Conservation (phyloP, 805 yeast species). For the Middelhovenomyces tepae region DNA sequence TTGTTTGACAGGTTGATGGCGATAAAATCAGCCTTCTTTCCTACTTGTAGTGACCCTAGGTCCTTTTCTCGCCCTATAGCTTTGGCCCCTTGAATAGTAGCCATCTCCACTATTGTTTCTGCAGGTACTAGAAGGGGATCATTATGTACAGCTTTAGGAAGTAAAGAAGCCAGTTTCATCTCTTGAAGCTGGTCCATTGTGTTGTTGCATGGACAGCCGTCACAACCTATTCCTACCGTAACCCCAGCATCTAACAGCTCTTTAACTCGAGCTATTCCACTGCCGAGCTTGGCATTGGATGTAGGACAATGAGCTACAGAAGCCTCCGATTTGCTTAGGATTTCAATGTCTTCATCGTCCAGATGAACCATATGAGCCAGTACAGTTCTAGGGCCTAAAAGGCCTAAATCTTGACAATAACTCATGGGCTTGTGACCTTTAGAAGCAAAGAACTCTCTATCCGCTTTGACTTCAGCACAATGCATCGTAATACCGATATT, state of each 20-base stretch:
- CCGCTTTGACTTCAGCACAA: constrained; percentile 13
- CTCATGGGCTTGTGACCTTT: constrained; percentile 7
- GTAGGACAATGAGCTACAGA: constrained; percentile 5
- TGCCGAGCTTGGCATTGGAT: constrained; percentile 5
- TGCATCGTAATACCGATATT: constrained; percentile 14
- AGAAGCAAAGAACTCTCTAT: constrained; percentile 9
- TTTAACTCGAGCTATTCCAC: constrained; percentile 4
- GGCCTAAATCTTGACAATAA: constrained; percentile 6
- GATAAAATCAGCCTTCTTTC: constrained; percentile 11
- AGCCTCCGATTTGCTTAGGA: constrained; percentile 2
- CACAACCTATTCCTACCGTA: constrained; percentile 7
- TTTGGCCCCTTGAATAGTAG: constrained; percentile 9
- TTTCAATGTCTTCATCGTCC: constrained; percentile 4
- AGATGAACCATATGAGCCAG: constrained; percentile 5
- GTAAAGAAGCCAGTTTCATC: constrained; percentile 11
- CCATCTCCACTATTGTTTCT: constrained; percentile 10
- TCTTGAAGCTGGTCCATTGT: constrained; percentile 10
- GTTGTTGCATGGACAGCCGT: constrained; percentile 11
- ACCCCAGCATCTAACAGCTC: constrained; percentile 3
- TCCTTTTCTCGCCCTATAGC: constrained; percentile 9
- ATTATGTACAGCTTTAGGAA: constrained; percentile 10
- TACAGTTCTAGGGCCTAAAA: constrained; percentile 4
- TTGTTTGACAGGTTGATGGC: constrained; percentile 8
- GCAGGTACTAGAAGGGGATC: constrained; percentile 10
- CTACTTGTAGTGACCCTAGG: constrained; percentile 9